phyloP scores from a whole-genome alignment of 2,329 filamentous ascomycete species.

The Beauveria pseudobassiana region DNA sequence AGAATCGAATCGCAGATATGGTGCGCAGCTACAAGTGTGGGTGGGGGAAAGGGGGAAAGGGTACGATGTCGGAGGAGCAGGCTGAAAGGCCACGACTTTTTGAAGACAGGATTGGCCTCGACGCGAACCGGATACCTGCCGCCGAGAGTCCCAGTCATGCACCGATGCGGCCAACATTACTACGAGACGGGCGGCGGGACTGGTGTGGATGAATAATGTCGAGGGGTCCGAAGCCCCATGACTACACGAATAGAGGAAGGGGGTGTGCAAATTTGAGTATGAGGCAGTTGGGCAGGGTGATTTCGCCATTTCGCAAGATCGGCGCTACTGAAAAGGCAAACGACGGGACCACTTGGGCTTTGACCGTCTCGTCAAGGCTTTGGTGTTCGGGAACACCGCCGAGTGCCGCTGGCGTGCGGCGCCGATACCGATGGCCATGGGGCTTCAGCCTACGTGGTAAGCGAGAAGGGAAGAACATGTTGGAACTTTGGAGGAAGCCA shows the following conservation, averaged over 20 bases:
- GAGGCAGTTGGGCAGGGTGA: slow-evolving; percentile 9
- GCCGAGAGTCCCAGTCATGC: slow-evolving; percentile 3
- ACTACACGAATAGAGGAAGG: neutral
- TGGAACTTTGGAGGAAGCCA: neutral
- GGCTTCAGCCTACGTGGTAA: neutral
- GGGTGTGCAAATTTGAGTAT: slow-evolving; percentile 7
- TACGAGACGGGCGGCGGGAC: slow-evolving; percentile 7
- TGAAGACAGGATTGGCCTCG: neutral
- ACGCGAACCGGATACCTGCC: neutral
- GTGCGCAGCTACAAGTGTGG: neutral
- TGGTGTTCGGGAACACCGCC: slow-evolving; percentile 5
- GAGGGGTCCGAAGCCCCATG: neutral
- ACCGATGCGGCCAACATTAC: neutral
- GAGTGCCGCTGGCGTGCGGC: slow-evolving; percentile 2
- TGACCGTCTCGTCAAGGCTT: neutral
- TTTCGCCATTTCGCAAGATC: slow-evolving; percentile 12
- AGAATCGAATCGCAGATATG: neutral
- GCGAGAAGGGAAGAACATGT: slow-evolving; percentile 1
- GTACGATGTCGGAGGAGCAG: neutral
- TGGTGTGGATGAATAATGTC: slow-evolving; percentile 4
- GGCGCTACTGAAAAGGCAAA: slow-evolving; percentile 6
- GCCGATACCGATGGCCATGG: slow-evolving; percentile 9
- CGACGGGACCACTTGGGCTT: neutral
- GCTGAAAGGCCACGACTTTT: neutral
- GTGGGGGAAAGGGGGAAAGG: neutral